A percentile compares a stretch with the other conserved stretches of the same genome.
Evolutionary conservation across 208 protist genomes (phyloP).

Genomic region (Vickermania ingenoplastis): DNA sequence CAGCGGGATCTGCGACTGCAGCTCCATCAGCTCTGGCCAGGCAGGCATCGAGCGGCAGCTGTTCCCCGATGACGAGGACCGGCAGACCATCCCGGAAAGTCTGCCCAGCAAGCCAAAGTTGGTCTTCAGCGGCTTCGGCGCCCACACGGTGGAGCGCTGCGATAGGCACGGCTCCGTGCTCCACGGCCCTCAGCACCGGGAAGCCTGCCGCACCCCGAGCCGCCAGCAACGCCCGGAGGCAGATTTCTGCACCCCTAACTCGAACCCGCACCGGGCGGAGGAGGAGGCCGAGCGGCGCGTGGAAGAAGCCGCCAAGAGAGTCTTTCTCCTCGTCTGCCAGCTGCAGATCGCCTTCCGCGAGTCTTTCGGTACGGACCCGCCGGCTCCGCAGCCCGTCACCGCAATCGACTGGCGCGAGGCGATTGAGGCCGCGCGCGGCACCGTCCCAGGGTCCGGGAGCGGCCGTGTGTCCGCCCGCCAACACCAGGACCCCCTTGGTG

Average conservation of each 20-base stretch:
- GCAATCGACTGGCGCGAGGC: not conserved
- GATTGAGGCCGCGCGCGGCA: not conserved
- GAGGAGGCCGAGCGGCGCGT: not conserved
- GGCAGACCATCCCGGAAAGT: not conserved
- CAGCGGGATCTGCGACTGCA: not conserved
- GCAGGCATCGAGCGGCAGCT: not conserved
- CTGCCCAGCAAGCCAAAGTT: not conserved
- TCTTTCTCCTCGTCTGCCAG: not conserved
- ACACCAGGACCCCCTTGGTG: not conserved
- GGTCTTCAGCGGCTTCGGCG: not conserved
- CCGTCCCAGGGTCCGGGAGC: not conserved
- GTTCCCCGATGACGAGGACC: not conserved
- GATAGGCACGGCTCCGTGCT: not conserved
- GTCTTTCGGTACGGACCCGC: not conserved
- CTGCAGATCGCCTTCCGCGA: not conserved
- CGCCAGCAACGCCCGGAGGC: not conserved
- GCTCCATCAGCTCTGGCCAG: not conserved
- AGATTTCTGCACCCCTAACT: not conserved
- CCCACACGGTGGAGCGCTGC: not conserved
- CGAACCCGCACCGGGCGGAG: not conserved
- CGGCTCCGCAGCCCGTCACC: not conserved
- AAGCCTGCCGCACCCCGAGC: not conserved
- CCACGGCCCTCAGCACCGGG: not conserved
- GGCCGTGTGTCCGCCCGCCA: not conserved
- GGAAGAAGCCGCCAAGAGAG: not conserved